Evolutionary conservation across 208 protist species (phyloP).

Genomic region (Crithidia brevicula): DNA sequence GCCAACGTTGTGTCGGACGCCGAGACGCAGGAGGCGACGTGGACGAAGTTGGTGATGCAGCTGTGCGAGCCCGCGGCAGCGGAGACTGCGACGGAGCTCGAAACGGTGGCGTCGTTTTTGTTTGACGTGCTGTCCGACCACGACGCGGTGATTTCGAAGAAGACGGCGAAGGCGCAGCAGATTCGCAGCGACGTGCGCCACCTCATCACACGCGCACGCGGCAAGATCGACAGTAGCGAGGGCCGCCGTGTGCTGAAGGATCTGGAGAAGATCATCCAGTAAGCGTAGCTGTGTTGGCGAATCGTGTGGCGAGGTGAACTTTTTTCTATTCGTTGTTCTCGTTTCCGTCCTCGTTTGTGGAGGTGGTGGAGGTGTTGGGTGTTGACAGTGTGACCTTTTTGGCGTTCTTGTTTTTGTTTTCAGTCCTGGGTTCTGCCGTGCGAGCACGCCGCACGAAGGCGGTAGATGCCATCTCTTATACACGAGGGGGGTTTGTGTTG

Average conservation of each 20-base stretch:
- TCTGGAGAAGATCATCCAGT: slow-evolving; percentile 81
- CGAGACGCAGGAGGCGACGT: slow-evolving; percentile 46
- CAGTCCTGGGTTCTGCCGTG: too few species aligned
- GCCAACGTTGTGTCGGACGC: slow-evolving; percentile 47
- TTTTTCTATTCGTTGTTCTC: too few species aligned
- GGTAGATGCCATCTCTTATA: too few species aligned
- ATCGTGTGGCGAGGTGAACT: too few species aligned
- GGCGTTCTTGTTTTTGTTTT: too few species aligned
- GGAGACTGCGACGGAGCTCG: slow-evolving; percentile 38
- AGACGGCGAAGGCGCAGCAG: slow-evolving; percentile 47
- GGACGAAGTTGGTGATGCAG: slow-evolving; percentile 53
- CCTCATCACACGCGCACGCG: slow-evolving; percentile 42
- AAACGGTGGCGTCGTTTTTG: slow-evolving; percentile 51
- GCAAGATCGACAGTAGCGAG: slow-evolving; percentile 35
- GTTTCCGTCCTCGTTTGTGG: too few species aligned
- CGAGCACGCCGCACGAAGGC: too few species aligned
- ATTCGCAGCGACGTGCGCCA: slow-evolving; percentile 56
- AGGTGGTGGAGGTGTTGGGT: too few species aligned
- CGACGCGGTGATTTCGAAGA: slow-evolving; percentile 45
- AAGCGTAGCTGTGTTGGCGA: slow-evolving; percentile 8
- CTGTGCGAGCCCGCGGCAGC: slow-evolving; percentile 36
- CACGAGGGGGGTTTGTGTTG: too few species aligned
- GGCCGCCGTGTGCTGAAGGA: slow-evolving; percentile 51
- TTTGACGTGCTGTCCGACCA: slow-evolving; percentile 79
- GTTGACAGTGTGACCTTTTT: too few species aligned